These are phyloP conservation scores for Hanseniaspora thailandica DNA, from an alignment of 805 yeast genomes.

Conservation along the genomic window DNA sequence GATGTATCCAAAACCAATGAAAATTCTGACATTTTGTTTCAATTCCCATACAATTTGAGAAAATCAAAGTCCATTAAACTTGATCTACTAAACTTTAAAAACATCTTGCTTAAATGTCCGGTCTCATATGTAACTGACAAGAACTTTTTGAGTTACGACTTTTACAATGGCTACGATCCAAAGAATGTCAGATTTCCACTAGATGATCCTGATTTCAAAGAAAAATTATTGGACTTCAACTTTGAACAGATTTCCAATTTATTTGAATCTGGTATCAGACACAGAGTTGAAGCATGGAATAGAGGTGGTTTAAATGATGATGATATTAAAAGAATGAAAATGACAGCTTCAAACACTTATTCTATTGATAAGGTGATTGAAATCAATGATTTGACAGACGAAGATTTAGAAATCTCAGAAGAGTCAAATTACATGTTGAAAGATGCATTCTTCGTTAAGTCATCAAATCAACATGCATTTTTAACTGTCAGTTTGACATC, in stretches of 20 bases:
- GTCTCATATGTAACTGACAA: conserved; percentile 21
- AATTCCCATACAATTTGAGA: conserved; percentile 23
- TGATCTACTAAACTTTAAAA: conserved; percentile 23
- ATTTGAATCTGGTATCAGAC: conserved; percentile 18
- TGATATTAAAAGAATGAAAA: conserved; percentile 25
- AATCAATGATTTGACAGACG: conserved; percentile 24
- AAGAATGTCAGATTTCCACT: conserved; percentile 16
- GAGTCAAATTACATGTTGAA: conserved; percentile 16
- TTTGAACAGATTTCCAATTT: conserved; percentile 21
- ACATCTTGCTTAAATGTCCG: conserved; percentile 24
- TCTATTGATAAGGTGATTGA: conserved; percentile 19
- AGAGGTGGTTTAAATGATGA: conserved; percentile 23
- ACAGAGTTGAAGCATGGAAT: conserved; percentile 21
- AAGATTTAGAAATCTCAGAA: conserved; percentile 3
- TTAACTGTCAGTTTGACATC: conserved; percentile 24
- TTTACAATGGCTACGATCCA: conserved; percentile 21
- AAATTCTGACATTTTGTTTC: conserved; percentile 20
- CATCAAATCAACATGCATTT: conserved; percentile 20
- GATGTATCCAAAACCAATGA: conserved; percentile 17
- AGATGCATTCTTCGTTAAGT: conserved; percentile 22
- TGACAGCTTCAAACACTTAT: conserved; percentile 15
- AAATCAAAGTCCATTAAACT: conserved; percentile 11
- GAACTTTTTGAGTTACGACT: conserved; percentile 15
- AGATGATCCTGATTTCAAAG: conserved; percentile 18
- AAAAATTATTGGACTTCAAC: conserved; percentile 21